A percentile compares a stretch with the other conserved stretches of the same genome.
phyloP scores from a whole-genome alignment of 2,329 filamentous ascomycete species.

The Hysterium pulicare region DNA sequence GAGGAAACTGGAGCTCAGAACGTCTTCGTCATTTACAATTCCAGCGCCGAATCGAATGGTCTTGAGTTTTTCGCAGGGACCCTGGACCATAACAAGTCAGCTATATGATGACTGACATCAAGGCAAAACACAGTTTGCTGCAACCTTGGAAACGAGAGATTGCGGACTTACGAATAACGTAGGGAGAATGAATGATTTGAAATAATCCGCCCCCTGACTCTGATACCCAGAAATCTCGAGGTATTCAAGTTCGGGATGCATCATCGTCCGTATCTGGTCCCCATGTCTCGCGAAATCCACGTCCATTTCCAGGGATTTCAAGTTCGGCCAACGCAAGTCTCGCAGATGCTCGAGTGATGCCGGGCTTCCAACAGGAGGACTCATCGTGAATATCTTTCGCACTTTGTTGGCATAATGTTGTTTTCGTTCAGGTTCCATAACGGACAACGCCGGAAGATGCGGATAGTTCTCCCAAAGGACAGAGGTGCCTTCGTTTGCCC shows the following conservation, averaged over 20 bases:
- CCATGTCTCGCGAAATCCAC: slow-evolving; percentile 24
- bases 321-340: slow-evolving; percentile 24
- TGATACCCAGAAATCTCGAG: slow-evolving; percentile 25
- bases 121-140: not conserved
- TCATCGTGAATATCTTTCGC: slow-evolving; percentile 21
- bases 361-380: slow-evolving; percentile 13
- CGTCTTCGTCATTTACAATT: slow-evolving; percentile 14
- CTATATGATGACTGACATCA: not conserved
- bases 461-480: slow-evolving; percentile 32
- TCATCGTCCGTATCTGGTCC: slow-evolving; percentile 16
- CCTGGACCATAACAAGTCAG: slow-evolving; percentile 6
- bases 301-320: slow-evolving; percentile 28
- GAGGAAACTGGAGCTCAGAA: slow-evolving; percentile 20
- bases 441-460: slow-evolving; percentile 22
- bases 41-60: slow-evolving; percentile 26
- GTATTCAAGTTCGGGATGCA: slow-evolving; percentile 23
- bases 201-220: slow-evolving; percentile 18
- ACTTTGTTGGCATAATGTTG: slow-evolving; percentile 34
- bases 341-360: slow-evolving; percentile 21
- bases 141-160: not conserved
- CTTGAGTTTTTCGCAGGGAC: slow-evolving; percentile 18
- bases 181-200: slow-evolving; percentile 20
- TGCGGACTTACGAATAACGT: slow-evolving; percentile 16
- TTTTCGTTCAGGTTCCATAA: slow-evolving; percentile 18
- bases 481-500: slow-evolving; percentile 30